Percentiles rank a stretch among this genome's conserved stretches.
These are phyloP conservation scores for Globomyces sp. DNA, from an alignment of 371 early-diverging fungal species.

Conservation along the genomic window DNA sequence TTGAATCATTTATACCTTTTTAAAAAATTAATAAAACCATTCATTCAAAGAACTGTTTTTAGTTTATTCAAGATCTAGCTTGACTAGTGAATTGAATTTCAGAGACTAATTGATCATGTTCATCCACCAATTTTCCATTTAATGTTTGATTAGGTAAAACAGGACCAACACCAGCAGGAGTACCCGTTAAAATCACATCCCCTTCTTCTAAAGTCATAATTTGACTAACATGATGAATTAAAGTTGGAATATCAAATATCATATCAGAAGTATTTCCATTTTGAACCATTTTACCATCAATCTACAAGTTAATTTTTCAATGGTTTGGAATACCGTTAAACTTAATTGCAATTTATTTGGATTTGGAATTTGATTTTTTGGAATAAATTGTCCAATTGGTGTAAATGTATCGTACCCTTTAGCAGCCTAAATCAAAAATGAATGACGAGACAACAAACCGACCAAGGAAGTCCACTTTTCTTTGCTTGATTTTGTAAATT, in stretches of 20 bases:
- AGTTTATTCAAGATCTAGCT: too few relatives aligned
- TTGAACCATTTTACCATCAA: constrained; percentile 64
- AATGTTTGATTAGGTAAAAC: constrained; percentile 67
- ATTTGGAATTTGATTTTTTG: constrained; percentile 67
- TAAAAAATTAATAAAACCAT: too few relatives aligned
- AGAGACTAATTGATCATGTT: too few relatives aligned
- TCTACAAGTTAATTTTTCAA: constrained; percentile 77
- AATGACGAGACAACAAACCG: constrained; percentile 62
- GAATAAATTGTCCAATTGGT: constrained; percentile 84
- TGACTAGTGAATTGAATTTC: too few relatives aligned
- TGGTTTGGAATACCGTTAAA: constrained; percentile 71
- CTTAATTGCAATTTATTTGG: constrained; percentile 72
- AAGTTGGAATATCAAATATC: constrained; percentile 70
- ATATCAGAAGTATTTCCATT: constrained; percentile 85
- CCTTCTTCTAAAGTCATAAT: constrained; percentile 86
- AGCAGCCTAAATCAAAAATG: constrained; percentile 83
- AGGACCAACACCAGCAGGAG: constrained; percentile 88
- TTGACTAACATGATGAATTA: constrained; percentile 74
- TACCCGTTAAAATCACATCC: constrained; percentile 61
- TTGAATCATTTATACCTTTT: too few relatives aligned
- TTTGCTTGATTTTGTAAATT: constrained; percentile 62
- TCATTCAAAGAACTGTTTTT: too few relatives aligned
- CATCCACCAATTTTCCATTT: background rate
- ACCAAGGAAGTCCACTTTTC: background rate
- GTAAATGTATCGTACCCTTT: constrained; percentile 96